Percentiles rank a stretch among this genome's conserved stretches.
Evolutionary conservation across 305 asterid species (phyloP).

Genomic region (Solanum hybrid): DNA sequence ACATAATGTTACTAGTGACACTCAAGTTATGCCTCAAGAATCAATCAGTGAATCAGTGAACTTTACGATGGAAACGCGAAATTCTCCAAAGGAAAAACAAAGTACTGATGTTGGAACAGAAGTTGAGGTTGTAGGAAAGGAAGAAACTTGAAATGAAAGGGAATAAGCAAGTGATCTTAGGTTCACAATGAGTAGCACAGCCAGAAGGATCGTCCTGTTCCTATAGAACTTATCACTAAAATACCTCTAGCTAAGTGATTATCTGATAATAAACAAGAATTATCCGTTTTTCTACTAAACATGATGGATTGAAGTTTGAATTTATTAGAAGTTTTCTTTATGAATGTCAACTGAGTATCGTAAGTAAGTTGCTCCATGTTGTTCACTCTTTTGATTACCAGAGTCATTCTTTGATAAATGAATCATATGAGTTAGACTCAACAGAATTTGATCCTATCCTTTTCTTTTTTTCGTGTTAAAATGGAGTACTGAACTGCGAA

Average conservation of each 20-base stretch:
- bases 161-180: conserved; percentile 4
- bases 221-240: background rate
- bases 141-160: conserved; percentile 4
- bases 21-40: conserved; percentile 35
- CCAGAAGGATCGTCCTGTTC: background rate
- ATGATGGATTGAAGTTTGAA: background rate
- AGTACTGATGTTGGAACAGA: conserved; percentile 13
- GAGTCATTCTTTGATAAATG: background rate
- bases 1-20: conserved; percentile 22
- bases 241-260: background rate
- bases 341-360: background rate
- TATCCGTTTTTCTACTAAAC: background rate
- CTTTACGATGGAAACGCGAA: conserved; percentile 20
- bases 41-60: conserved; percentile 16
- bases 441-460: background rate
- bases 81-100: background rate
- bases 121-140: conserved; percentile 3
- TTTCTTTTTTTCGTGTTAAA: background rate
- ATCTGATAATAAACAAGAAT: background rate
- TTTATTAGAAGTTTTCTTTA: background rate
- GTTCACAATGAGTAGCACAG: conserved; percentile 7
- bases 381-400: background rate
- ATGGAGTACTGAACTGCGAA: background rate
- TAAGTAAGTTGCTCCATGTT: background rate
- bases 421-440: background rate